Evolutionary conservation across 306 rosid species (phyloP).

Genomic region (Inga leiocalycina): DNA sequence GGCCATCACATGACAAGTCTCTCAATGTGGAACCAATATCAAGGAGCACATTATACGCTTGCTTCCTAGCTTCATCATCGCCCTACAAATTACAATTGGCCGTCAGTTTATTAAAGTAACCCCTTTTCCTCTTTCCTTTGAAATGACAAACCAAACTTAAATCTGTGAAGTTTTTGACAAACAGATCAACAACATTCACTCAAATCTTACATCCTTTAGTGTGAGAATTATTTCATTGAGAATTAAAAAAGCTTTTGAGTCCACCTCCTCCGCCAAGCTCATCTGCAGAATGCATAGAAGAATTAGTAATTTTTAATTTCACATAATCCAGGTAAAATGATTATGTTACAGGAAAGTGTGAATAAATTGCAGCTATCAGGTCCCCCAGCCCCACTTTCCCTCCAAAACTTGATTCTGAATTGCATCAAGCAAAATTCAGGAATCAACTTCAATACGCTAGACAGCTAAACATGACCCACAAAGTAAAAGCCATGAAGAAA

Average conservation of each 20-base stretch:
- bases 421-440: conserved; percentile 21
- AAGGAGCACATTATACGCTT: conserved; percentile 72
- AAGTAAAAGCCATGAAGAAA: neutral
- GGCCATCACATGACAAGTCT: conserved; percentile 44
- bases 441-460: conserved; percentile 22
- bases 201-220: conserved; percentile 73
- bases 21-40: conserved; percentile 69
- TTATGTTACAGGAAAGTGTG: neutral
- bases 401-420: conserved; percentile 21
- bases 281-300: conserved; percentile 55
- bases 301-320: neutral
- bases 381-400: neutral
- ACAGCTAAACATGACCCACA: neutral
- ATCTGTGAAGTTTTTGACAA: conserved; percentile 26
- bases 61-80: conserved; percentile 73
- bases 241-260: conserved; percentile 76
- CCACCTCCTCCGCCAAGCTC: conserved; percentile 66
- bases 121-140: conserved; percentile 23
- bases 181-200: conserved; percentile 13
- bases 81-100: conserved; percentile 52
- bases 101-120: conserved; percentile 27
- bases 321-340: neutral
- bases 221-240: conserved; percentile 85
- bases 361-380: neutral
- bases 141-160: conserved; percentile 15